Evolutionary conservation across 192 early-diverging fungal genomes (phyloP), one percentile per base, ranked within the genome.

Genomic region (Haplosporangium gracile): DNA sequence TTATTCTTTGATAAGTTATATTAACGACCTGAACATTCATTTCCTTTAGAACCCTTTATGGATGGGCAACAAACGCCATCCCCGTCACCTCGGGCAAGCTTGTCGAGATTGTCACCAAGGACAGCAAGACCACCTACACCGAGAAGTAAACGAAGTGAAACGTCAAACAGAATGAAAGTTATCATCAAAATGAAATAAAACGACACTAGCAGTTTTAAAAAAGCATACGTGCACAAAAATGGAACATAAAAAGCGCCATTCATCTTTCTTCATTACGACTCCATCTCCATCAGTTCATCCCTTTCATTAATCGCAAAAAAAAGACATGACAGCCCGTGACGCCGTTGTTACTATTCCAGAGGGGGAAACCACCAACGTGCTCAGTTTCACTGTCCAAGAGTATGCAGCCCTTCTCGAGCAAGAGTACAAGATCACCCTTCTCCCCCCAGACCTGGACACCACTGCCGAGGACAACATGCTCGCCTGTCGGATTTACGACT

Each of bases 101-200:
- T n/a, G 89, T 95, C n/a, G 81, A 89, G 38, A 89, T 95, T 43
- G 87, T 88, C 13, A 95, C 95, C 70, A 88, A 91, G 77, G 81
- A 90, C 18, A 88, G 88, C 40, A 80, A 91, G 78, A 95, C 96
- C 20, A 85, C 88, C 0, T 95, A 93, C 85, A 83, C 77, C 24
- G 88, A 88, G 78, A 78, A 90, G 70, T 90, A 89, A 80, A 74
- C 18, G 7, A 22, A 9, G 20, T 9, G 22, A 38, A 38, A 16
- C 20, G n/a, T 32, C 45, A 73, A 32, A 26, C 16, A 43, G 39
- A 40, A 47, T n/a, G 53, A 65, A 18, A 11, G 29, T 13, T 57
- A 22, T 1, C 7, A 32, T 6, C 24, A 26, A 24, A 42, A 71
- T 4, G 11, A 38, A 71, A n/a, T 29, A 68, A 53, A 34, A 65